These are phyloP conservation scores for Kwoniella mangroviensis DNA, from an alignment of 768 basidiomycete genomes.

Conservation along the genomic window DNA sequence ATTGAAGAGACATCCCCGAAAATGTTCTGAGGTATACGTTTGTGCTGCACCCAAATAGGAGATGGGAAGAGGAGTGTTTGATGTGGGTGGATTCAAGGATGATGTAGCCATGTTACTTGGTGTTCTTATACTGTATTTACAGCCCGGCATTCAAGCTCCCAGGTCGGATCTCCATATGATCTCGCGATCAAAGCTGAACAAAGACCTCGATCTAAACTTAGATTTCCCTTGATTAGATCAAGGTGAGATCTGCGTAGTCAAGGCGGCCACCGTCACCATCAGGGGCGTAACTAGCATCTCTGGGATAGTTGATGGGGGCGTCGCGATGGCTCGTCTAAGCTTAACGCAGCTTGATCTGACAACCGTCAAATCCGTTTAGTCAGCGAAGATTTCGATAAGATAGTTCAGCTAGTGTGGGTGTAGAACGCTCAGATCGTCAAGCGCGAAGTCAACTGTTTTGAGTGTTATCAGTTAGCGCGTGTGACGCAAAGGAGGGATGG, in stretches of 20 bases:
- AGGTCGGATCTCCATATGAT: too few relatives aligned
- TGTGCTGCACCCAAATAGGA: too few relatives aligned
- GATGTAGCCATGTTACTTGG: not conserved
- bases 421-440: not conserved
- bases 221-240: not conserved
- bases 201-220: not conserved
- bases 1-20: slow-evolving; percentile 14
- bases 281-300: not conserved
- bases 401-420: not conserved
- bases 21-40: too few relatives aligned
- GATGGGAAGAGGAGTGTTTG: too few relatives aligned
- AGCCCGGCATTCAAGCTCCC: not conserved
- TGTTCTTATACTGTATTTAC: not conserved
- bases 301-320: not conserved
- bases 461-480: not conserved
- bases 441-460: not conserved
- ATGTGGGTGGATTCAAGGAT: not conserved
- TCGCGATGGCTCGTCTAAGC: not conserved
- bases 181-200: not conserved
- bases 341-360: too few relatives aligned
- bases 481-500: not conserved
- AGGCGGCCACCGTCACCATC: not conserved
- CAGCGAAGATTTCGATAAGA: not conserved
- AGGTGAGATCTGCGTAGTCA: not conserved
- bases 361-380: too few relatives aligned